These are phyloP conservation scores for Blastocystis sp. DNA, from an alignment of 352 stramenopile genomes.

Conservation along the genomic window DNA sequence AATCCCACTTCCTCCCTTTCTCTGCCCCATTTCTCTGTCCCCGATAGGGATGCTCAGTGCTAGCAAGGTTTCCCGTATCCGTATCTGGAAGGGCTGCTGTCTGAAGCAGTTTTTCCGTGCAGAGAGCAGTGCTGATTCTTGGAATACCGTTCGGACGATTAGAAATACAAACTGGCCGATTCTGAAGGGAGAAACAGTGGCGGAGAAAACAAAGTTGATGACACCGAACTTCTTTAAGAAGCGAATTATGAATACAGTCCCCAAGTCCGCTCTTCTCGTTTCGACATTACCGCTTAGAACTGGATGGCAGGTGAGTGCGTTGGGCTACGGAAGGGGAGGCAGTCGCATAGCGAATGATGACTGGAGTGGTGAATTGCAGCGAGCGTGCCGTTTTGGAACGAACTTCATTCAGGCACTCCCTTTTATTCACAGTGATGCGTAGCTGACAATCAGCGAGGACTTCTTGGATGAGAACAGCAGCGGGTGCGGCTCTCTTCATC, in stretches of 20 bases:
- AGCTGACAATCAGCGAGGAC: constrained; percentile 65
- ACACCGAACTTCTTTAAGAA: constrained; percentile 68
- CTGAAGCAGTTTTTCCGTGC: not conserved
- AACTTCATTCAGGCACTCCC: constrained; percentile 40
- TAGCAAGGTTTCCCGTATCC: not conserved
- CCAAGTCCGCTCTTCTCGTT: not conserved
- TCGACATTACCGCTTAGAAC: not conserved
- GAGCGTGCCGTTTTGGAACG: constrained; percentile 46
- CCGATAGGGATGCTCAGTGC: not conserved
- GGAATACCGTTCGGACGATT: constrained; percentile 25
- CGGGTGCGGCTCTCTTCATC: not conserved
- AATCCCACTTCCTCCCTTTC: not conserved
- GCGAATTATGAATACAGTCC: constrained; percentile 46
- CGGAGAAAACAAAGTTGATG: constrained; percentile 23
- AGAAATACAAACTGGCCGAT: constrained; percentile 48
- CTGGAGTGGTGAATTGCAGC: constrained; percentile 67
- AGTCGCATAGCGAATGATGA: constrained; percentile 65
- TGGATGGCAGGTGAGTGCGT: constrained; percentile 55
- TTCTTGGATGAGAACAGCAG: constrained; percentile 56
- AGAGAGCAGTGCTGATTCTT: constrained; percentile 3
- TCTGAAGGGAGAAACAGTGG: constrained; percentile 28
- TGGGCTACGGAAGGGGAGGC: constrained; percentile 45
- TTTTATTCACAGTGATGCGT: not conserved
- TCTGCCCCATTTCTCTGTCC: not conserved
- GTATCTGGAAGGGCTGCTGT: not conserved